These are phyloP conservation scores for Backusella tarrabulga DNA, from an alignment of 192 early-diverging fungal species.

Conservation along the genomic window DNA sequence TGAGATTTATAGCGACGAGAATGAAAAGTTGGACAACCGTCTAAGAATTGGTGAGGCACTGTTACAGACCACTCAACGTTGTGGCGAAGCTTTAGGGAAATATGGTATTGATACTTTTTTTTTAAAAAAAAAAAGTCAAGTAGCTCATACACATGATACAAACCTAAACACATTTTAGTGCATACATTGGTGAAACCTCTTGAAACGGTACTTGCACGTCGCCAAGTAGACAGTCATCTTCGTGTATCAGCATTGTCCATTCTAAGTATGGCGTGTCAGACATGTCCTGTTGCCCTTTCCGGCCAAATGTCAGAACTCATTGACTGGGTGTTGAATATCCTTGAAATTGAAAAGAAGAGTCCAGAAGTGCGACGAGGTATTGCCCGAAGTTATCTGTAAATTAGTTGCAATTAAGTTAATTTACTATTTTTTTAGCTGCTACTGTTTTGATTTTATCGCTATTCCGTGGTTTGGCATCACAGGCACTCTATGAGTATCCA, in stretches of 20 bases:
- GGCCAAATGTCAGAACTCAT: conserved; percentile 65
- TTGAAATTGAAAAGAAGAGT: conserved; percentile 58
- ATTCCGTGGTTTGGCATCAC: conserved; percentile 63
- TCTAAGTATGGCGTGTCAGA: conserved; percentile 66
- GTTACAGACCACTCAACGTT: conserved; percentile 79
- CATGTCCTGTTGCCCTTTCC: conserved; percentile 66
- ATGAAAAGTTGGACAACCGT: conserved; percentile 61
- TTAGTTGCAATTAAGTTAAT: conserved; percentile 3
- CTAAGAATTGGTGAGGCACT: conserved; percentile 87
- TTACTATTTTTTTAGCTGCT: conserved; percentile 50
- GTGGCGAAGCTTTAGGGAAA: conserved; percentile 77
- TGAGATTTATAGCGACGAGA: conserved; percentile 55
- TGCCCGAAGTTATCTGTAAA: neutral
- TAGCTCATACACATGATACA: neutral
- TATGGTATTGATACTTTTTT: conserved; percentile 42
- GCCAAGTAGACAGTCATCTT: conserved; percentile 27
- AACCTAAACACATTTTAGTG: conserved; percentile 31
- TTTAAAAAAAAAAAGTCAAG: neutral
- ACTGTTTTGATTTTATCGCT: conserved; percentile 67
- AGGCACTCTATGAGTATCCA: conserved; percentile 56
- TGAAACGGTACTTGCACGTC: conserved; percentile 27
- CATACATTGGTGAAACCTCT: conserved; percentile 34
- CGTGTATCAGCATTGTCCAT: conserved; percentile 68
- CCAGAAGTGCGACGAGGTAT: conserved; percentile 64
- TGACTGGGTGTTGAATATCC: conserved; percentile 64